A percentile compares a stretch with the other conserved stretches of the same genome.
Conservation (phyloP, 768 basidiomycete species). For the Boletus pseudopeckii region DNA sequence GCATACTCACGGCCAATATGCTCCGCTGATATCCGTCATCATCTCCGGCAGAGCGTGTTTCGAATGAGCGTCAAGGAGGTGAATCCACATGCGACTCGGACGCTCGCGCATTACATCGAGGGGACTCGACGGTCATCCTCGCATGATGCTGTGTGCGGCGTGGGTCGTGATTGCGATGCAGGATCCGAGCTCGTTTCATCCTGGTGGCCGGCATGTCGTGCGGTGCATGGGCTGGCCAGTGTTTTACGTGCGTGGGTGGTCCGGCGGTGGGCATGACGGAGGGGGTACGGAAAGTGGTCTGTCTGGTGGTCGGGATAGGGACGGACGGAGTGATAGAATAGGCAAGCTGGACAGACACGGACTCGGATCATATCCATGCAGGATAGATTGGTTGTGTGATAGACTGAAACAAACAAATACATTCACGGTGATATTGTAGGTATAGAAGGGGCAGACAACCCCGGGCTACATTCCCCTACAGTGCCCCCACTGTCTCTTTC, state of each 20-base stretch:
- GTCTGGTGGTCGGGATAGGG: too few species aligned
- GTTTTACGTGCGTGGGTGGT: neutral
- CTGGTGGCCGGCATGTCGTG: neutral
- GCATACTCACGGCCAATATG: too few species aligned
- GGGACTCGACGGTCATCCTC: neutral
- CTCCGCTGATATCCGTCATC: neutral
- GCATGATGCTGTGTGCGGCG: neutral
- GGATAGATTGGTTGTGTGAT: too few species aligned
- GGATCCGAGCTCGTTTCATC: neutral
- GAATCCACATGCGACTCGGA: neutral
- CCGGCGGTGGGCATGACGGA: neutral
- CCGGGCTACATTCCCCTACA: too few species aligned
- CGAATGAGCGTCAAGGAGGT: neutral
- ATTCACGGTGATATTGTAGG: too few species aligned
- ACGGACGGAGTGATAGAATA: too few species aligned
- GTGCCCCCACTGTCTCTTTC: too few species aligned
- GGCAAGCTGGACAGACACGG: too few species aligned
- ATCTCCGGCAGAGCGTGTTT: neutral
- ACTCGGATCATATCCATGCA: too few species aligned
- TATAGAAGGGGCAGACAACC: too few species aligned
- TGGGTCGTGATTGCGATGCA: neutral
- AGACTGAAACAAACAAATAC: too few species aligned
- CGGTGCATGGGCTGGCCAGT: neutral
- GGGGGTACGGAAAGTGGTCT: too few species aligned
- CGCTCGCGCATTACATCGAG: neutral